Conservation (phyloP, 805 yeast species). For the Hanseniaspora taiwanica region DNA sequence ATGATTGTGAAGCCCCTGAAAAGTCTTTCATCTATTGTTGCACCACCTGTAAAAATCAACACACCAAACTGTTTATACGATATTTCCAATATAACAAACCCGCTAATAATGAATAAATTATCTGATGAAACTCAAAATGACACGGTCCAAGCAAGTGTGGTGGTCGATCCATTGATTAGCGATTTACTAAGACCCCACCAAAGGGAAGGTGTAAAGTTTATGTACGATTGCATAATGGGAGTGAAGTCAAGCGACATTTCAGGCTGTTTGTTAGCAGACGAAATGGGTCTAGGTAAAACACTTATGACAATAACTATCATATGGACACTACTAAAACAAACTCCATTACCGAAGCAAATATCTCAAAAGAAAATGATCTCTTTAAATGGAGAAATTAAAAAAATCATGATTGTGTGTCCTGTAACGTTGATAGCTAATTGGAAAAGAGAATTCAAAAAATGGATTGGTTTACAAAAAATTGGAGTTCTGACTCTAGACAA, state of each 20-base stretch:
- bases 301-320: constrained; percentile 70
- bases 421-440: constrained; percentile 81
- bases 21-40: background rate
- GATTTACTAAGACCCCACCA: constrained; percentile 69
- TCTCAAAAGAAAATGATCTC: constrained; percentile 22
- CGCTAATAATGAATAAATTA: constrained; percentile 32
- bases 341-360: constrained; percentile 32
- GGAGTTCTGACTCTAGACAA: constrained; percentile 52
- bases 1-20: background rate
- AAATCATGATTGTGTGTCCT: constrained; percentile 77
- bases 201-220: constrained; percentile 64
- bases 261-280: constrained; percentile 89
- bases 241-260: constrained; percentile 27
- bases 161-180: constrained; percentile 46
- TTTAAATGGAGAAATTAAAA: constrained; percentile 29
- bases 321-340: constrained; percentile 70
- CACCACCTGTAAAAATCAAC: background rate
- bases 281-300: constrained; percentile 93
- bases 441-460: constrained; percentile 77
- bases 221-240: constrained; percentile 78
- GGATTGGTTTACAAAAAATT: constrained; percentile 58
- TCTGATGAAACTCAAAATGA: constrained; percentile 13
- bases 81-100: constrained; percentile 21
- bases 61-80: constrained; percentile 22
- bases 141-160: constrained; percentile 29